Percentiles rank a stretch among this genome's conserved stretches.
Evolutionary conservation across 225 moss, liverwort and hornwort genomes (phyloP).

Genomic region (Marchantia polymorpha): DNA sequence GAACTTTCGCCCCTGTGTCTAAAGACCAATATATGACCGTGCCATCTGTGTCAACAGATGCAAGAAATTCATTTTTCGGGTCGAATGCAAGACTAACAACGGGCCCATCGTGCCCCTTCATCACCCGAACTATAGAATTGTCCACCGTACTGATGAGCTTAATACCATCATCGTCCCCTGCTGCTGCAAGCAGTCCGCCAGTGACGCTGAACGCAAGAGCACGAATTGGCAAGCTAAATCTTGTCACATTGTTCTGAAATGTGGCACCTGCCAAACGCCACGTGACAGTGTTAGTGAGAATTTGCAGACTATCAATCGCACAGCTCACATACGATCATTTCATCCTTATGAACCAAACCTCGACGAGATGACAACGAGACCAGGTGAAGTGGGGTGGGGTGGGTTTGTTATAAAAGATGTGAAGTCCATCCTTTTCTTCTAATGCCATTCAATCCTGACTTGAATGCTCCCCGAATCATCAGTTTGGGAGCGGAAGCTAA

Average conservation of each 20-base stretch:
- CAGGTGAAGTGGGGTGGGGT: too few relatives aligned
- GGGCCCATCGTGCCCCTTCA: conserved; percentile 44
- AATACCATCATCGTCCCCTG: conserved; percentile 38
- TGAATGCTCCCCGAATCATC: too few relatives aligned
- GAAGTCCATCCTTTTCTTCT: too few relatives aligned
- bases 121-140: conserved; percentile 39
- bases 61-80: conserved; percentile 48
- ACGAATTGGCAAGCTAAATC: conserved; percentile 48
- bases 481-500: neutral
- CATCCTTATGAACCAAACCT: too few relatives aligned
- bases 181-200: conserved; percentile 48
- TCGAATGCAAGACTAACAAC: conserved; percentile 50
- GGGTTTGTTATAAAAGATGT: too few relatives aligned
- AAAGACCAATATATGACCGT: conserved; percentile 41
- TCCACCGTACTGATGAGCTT: conserved; percentile 48
- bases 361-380: neutral
- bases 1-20: conserved; percentile 32
- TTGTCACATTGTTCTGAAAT: conserved; percentile 41
- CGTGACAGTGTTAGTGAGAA: too few relatives aligned
- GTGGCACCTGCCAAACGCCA: conserved; percentile 26
- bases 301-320: too few relatives aligned
- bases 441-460: too few relatives aligned
- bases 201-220: conserved; percentile 50
- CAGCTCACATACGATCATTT: too few relatives aligned
- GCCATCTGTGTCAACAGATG: conserved; percentile 45